phyloP scores from a whole-genome alignment of 768 basidiomycete species.

The Clavaria fumosa region DNA sequence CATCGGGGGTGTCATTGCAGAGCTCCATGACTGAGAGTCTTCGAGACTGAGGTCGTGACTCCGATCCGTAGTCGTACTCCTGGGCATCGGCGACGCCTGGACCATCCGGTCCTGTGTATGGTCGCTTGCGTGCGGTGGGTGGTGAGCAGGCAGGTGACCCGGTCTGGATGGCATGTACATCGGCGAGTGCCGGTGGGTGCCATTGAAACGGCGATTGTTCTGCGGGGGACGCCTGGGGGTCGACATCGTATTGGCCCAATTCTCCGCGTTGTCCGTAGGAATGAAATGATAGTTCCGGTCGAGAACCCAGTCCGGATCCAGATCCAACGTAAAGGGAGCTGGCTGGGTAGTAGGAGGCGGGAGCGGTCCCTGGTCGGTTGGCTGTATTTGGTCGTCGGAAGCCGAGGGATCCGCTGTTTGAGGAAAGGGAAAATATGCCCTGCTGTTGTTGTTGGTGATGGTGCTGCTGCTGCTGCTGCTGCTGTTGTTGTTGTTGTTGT shows the following conservation, averaged over 20 bases:
- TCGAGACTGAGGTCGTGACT: conserved; percentile 66
- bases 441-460: conserved; percentile 22
- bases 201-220: conserved; percentile 68
- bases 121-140: conserved; percentile 46
- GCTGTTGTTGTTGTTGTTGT: conserved; percentile 15
- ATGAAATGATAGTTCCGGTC: conserved; percentile 24
- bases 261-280: conserved; percentile 19
- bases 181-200: conserved; percentile 44
- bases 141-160: conserved; percentile 15
- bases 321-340: conserved; percentile 31
- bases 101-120: conserved; percentile 42
- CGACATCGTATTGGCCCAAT: conserved; percentile 9
- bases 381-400: conserved; percentile 44
- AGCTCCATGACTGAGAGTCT: conserved; percentile 78
- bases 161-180: neutral
- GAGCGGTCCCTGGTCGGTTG: conserved; percentile 56
- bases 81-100: conserved; percentile 21
- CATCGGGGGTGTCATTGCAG: conserved; percentile 46
- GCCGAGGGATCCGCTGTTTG: conserved; percentile 24
- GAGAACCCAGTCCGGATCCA: conserved; percentile 39
- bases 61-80: conserved; percentile 54
- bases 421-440: conserved; percentile 40
- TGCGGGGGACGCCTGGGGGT: conserved; percentile 14
- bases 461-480: conserved; percentile 17
- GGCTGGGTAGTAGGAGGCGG: conserved; percentile 45